These are phyloP conservation scores for Clonostachys solani DNA, from an alignment of 2,329 filamentous ascomycete species.

Conservation along the genomic window DNA sequence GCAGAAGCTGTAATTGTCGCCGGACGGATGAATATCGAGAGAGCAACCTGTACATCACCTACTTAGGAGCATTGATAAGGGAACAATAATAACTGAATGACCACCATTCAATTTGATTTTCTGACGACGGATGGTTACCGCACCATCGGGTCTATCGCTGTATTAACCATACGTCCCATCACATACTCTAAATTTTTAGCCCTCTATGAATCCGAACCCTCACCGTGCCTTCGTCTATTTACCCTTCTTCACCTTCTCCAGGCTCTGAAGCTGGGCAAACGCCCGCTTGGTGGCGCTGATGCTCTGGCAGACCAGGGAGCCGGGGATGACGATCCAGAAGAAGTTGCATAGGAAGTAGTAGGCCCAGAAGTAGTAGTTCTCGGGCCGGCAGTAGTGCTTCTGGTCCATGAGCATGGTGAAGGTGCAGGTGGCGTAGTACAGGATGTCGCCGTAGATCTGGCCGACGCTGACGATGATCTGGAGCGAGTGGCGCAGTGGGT, in stretches of 20 bases:
- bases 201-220: too few species aligned
- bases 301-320: slow-evolving; percentile 21
- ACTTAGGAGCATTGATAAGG: too few species aligned
- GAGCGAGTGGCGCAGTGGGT: slow-evolving; percentile 42
- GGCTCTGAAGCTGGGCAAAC: slow-evolving; percentile 18
- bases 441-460: slow-evolving; percentile 45
- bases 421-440: slow-evolving; percentile 45
- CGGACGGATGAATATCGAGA: too few species aligned
- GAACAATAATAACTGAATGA: too few species aligned
- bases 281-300: slow-evolving; percentile 13
- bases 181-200: too few species aligned
- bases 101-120: too few species aligned
- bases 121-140: too few species aligned
- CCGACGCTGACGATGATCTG: slow-evolving; percentile 41
- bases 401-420: slow-evolving; percentile 33
- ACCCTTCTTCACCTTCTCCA: slow-evolving; percentile 15
- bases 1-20: slow-evolving; percentile 11
- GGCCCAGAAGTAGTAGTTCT: slow-evolving; percentile 46
- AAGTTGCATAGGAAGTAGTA: slow-evolving; percentile 49
- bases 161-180: too few species aligned
- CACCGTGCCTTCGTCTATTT: slow-evolving; percentile 1
- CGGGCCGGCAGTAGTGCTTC: slow-evolving; percentile 42
- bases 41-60: too few species aligned
- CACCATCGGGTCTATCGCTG: too few species aligned
- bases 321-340: slow-evolving; percentile 49